Conservation (phyloP, 306 rosid species). For the Rosa multiflora region DNA sequence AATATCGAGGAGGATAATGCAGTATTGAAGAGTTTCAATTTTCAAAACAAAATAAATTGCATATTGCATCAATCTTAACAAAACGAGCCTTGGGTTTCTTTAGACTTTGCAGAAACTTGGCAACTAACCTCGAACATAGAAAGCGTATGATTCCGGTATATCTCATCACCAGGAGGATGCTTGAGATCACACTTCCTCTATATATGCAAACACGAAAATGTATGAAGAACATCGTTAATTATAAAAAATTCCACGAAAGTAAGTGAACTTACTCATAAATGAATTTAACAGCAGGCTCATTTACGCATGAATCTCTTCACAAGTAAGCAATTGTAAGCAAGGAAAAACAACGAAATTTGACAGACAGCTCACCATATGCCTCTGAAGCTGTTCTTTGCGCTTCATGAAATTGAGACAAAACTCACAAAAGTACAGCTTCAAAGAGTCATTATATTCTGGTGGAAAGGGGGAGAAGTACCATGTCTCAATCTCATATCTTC, state of each 20-base stretch:
- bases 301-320: slow-evolving; percentile 1
- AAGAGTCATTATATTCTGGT: slow-evolving; percentile 89
- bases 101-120: slow-evolving; percentile 8
- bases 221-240: neutral
- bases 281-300: neutral
- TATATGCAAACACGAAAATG: slow-evolving; percentile 29
- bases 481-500: slow-evolving; percentile 99
- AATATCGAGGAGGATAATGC: neutral
- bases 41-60: neutral
- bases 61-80: neutral
- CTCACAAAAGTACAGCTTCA: slow-evolving; percentile 91
- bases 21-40: neutral
- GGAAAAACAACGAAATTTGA: slow-evolving; percentile 20
- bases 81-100: neutral
- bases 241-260: neutral
- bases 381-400: slow-evolving; percentile 99
- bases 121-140: slow-evolving; percentile 95
- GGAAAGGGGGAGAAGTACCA: slow-evolving; percentile 99
- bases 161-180: slow-evolving; percentile 99
- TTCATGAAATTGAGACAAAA: slow-evolving; percentile 99
- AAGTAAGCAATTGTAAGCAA: slow-evolving; percentile 22
- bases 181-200: slow-evolving; percentile 98
- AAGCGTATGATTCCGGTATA: slow-evolving; percentile 92
- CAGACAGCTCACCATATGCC: slow-evolving; percentile 93
- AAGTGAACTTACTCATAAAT: slow-evolving; percentile 1